Evolutionary conservation across 495 filamentous ascomycete species (phyloP), one percentile per base, ranked within the genome.

Genomic region (Penicillium maclennaniae): DNA sequence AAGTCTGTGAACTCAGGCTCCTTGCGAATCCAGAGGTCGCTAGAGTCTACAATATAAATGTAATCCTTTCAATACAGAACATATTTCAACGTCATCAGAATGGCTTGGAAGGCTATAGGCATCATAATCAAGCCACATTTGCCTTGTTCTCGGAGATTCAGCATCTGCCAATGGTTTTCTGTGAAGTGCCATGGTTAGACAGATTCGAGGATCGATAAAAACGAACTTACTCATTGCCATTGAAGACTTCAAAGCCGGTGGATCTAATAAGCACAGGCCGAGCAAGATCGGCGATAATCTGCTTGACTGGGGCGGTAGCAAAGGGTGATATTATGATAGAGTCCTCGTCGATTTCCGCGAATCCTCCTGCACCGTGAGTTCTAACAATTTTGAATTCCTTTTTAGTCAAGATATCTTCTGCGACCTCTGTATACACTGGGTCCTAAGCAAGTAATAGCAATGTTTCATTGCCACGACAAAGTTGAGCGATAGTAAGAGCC

Each of bases 321-420:
- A 69, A 68, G 25, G 64, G 53, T 6, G 65, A 54, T 59, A 73
- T 63, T 44, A 73, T 59, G 43, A 69, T 59, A 16, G 69, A 61
- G 20, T 64, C 56, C 1, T 70, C 63, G 60, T 73, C 68, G n/a
- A 71, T 49, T 56, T 73, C 58, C 47, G 63, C 58, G 53, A 74
- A 74, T 46, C 67, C 71, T 56, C 60, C 66, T 49, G 69, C 71
- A 46, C 71, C 69, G 53, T 60, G 63, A 40, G 58, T 50, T 47
- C 61, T 65, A 60, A 74, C 56, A 60, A 74, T 58, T 39, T 70
- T 55, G 60, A 74, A 67, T 54, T 50, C 64, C 55, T 61, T 62
- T 51, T 69, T 63, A 19, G 37, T 52, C 36, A 74, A 59, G 16
- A 73, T 59, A 1, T 63, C 45, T 53, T 65, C 63, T 53, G 66